A percentile compares a stretch with the other conserved stretches of the same genome.
Evolutionary conservation across 768 basidiomycete genomes (phyloP).

Genomic region (Lentinula raphanica): DNA sequence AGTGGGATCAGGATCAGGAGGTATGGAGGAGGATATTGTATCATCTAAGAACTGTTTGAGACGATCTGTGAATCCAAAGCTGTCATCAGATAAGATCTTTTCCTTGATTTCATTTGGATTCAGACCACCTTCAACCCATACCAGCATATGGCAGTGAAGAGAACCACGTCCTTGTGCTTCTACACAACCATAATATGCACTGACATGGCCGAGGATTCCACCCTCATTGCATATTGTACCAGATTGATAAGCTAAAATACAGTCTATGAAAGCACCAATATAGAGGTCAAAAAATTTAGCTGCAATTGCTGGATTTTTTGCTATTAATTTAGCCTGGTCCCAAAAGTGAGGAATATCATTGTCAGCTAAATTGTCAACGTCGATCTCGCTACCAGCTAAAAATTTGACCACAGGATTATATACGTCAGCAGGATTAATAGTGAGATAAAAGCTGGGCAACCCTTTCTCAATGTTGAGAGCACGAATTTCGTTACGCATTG

Average conservation of each 20-base stretch:
- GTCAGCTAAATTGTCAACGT: conserved; percentile 26
- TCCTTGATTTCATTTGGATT: background rate
- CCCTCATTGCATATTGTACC: conserved; percentile 10
- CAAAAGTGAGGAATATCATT: conserved; percentile 19
- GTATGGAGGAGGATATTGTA: background rate
- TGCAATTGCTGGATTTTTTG: conserved; percentile 33
- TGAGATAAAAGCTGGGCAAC: conserved; percentile 37
- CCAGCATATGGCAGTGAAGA: no score
- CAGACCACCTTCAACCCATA: no score
- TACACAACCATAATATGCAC: conserved; percentile 1
- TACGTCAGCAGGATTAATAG: conserved; percentile 39
- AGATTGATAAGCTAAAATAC: conserved; percentile 20
- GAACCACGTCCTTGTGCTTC: no score
- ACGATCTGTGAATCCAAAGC: background rate
- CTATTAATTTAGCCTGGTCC: conserved; percentile 30
- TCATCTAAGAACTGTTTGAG: background rate
- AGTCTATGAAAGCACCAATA: conserved; percentile 29
- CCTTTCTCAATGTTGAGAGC: conserved; percentile 28
- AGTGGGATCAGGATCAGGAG: background rate
- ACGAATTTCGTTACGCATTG: no score
- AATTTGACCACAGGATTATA: conserved; percentile 38
- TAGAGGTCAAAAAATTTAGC: conserved; percentile 38
- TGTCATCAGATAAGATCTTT: conserved; percentile 5
- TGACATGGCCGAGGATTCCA: conserved; percentile 26
- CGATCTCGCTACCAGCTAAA: conserved; percentile 28